These are phyloP conservation scores for Cyanodermella asteris DNA, from an alignment of 2,329 filamentous ascomycete genomes.

Conservation along the genomic window DNA sequence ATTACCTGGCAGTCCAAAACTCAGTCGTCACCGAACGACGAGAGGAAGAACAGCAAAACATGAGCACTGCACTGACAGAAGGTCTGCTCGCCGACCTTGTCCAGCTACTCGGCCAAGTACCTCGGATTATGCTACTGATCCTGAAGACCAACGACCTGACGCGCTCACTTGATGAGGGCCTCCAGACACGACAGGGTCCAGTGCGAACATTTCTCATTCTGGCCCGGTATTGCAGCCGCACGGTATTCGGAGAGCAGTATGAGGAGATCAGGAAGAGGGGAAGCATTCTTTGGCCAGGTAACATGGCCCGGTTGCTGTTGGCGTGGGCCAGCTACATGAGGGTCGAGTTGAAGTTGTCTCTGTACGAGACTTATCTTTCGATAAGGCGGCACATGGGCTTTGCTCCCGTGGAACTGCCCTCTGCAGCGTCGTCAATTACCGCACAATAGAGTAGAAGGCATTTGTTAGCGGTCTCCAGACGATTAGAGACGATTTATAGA, in stretches of 20 bases:
- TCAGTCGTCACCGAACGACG: constrained; percentile 41
- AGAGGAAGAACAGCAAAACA: constrained; percentile 61
- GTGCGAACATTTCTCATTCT: constrained; percentile 42
- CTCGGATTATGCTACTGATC: constrained; percentile 79
- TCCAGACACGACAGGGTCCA: constrained; percentile 33
- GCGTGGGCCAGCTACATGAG: constrained; percentile 32
- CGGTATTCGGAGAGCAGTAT: constrained; percentile 38
- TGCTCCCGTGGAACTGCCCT: not conserved
- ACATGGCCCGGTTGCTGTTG: constrained; percentile 26
- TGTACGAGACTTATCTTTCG: constrained; percentile 36
- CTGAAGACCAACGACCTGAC: constrained; percentile 96
- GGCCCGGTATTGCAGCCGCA: constrained; percentile 38
- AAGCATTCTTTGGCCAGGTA: constrained; percentile 29
- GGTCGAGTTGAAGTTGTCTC: constrained; percentile 33
- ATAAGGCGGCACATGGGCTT: constrained; percentile 12
- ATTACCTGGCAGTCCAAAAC: constrained; percentile 53
- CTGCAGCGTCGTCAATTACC: too few relatives aligned
- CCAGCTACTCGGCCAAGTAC: constrained; percentile 68
- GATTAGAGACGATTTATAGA: too few relatives aligned
- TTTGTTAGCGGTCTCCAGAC: too few relatives aligned
- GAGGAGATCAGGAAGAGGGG: constrained; percentile 26
- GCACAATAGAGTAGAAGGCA: too few relatives aligned
- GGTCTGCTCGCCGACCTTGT: constrained; percentile 56
- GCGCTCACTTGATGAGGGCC: constrained; percentile 72
- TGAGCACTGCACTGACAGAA: constrained; percentile 64